Evolutionary conservation across 192 early-diverging fungal species (phyloP), one percentile per base, ranked within the genome.

Genomic region (Coemansia sp.): DNA sequence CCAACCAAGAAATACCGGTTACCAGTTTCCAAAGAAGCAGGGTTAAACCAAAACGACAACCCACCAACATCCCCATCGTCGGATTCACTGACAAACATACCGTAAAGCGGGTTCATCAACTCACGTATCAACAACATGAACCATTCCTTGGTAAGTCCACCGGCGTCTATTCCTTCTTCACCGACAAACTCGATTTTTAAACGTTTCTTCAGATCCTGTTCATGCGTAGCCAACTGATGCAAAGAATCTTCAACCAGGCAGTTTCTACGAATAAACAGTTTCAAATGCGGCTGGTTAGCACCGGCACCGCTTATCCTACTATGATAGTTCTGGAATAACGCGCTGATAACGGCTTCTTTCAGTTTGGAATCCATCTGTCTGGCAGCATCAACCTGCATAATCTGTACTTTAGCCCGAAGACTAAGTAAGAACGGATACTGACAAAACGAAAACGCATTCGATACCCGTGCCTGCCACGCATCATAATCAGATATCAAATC

Each of bases 131-230:
- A 85, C 34, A 99, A 85, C 60, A 96, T 82, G 66, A 99, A 96
- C 96, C 96, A 99, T 58, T 99, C 96, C 61, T 99, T 99, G 33
- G 94, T 88, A 22, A 99, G 76, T 0, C 96, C 96, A 40, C 96
- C 96, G n/a, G 91, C 94, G 79, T 97, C 96, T 5, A 99, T 87
- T 4, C 95, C 96, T 54, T 95, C 95, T 77, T 98, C 96, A 4
- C 89, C 96, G 31, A 91, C 84, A 86, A 98, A 98, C 65, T 92
- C 86, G 45, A 98, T 90, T n/a, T 90, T 83, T 7, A 98, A 77
- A 16, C 93, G 91, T 75, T 98, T 98, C 62, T 95, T 96, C 54
- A 98, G 63, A 57, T 96, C 94, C 61, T 89, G 86, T 62, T 89
- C 84, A 52, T 87, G 87, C 22, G 83, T 83, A 0, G 89, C 86